These are phyloP conservation scores for Teunomyces lycoperdinae DNA, from an alignment of 805 yeast genomes.

Conservation along the genomic window DNA sequence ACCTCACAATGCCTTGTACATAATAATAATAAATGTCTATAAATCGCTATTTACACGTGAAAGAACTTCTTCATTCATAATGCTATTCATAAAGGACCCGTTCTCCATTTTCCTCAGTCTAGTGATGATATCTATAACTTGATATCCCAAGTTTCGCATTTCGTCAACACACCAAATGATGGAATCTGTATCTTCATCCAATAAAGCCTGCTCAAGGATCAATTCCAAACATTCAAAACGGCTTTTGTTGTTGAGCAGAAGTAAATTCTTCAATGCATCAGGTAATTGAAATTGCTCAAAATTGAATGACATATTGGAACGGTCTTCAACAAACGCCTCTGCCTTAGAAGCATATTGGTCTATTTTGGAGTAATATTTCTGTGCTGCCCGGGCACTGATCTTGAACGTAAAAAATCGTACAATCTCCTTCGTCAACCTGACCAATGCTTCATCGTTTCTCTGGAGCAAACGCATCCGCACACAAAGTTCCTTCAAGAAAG, in stretches of 20 bases:
- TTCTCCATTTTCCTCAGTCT: background rate
- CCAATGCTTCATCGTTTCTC: conserved; percentile 12
- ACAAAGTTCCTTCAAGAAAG: conserved; percentile 11
- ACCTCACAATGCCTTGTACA: conserved; percentile 1
- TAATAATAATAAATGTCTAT: conserved; percentile 8
- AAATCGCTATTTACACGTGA: conserved; percentile 7
- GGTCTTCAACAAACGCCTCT: background rate
- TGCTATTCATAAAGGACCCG: background rate
- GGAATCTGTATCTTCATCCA: conserved; percentile 19
- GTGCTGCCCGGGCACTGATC: conserved; percentile 19
- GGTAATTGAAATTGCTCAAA: conserved; percentile 21
- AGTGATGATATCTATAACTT: conserved; percentile 14
- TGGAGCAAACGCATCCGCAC: conserved; percentile 10
- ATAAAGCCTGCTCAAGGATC: conserved; percentile 21
- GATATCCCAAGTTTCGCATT: conserved; percentile 26
- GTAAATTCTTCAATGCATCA: conserved; percentile 12
- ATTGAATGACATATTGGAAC: conserved; percentile 8
- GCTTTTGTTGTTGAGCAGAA: conserved; percentile 13
- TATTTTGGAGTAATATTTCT: conserved; percentile 14
- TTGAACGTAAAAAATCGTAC: conserved; percentile 15
- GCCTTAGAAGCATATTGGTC: conserved; percentile 7
- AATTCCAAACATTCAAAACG: conserved; percentile 18
- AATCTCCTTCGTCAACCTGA: conserved; percentile 16
- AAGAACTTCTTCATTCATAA: background rate
- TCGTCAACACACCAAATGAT: conserved; percentile 32